A percentile compares a stretch with the other conserved stretches of the same genome.
Evolutionary conservation across 345 rosid genomes (phyloP).

Genomic region (Brassica incana): DNA sequence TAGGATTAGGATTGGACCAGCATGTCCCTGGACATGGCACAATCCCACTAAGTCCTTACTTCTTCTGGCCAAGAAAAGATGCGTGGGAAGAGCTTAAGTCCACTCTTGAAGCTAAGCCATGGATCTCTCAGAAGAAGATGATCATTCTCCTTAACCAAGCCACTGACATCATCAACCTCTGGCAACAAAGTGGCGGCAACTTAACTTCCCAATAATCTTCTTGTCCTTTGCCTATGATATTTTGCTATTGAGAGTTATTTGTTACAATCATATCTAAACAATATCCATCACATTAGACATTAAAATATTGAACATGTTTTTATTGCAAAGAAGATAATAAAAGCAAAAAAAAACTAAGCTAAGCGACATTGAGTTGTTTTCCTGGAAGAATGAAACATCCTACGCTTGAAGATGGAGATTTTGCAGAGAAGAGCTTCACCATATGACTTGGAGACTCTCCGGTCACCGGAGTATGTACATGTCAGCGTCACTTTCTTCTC

Average conservation of each 20-base stretch:
- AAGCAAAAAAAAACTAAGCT: conserved; percentile 1
- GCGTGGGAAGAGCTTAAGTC: conserved; percentile 89
- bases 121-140: conserved; percentile 82
- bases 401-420: conserved; percentile 55
- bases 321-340: conserved; percentile 15
- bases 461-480: conserved; percentile 54
- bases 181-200: conserved; percentile 90
- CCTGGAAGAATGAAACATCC: conserved; percentile 46
- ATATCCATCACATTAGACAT: neutral
- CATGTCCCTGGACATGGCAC: conserved; percentile 75
- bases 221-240: neutral
- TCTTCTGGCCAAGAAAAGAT: conserved; percentile 82
- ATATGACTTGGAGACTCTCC: conserved; percentile 31
- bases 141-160: conserved; percentile 78
- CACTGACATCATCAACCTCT: conserved; percentile 77
- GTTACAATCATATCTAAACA: conserved; percentile 11
- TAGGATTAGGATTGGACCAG: conserved; percentile 73
- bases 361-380: conserved; percentile 17
- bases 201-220: conserved; percentile 42
- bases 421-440: conserved; percentile 47
- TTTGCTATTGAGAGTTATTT: conserved; percentile 11
- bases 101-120: conserved; percentile 69
- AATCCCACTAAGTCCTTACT: conserved; percentile 72
- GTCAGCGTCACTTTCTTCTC: conserved; percentile 80
- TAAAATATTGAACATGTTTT: neutral